These are phyloP conservation scores for Aspergillus affinis DNA, from an alignment of 495 filamentous ascomycete species.

Conservation along the genomic window DNA sequence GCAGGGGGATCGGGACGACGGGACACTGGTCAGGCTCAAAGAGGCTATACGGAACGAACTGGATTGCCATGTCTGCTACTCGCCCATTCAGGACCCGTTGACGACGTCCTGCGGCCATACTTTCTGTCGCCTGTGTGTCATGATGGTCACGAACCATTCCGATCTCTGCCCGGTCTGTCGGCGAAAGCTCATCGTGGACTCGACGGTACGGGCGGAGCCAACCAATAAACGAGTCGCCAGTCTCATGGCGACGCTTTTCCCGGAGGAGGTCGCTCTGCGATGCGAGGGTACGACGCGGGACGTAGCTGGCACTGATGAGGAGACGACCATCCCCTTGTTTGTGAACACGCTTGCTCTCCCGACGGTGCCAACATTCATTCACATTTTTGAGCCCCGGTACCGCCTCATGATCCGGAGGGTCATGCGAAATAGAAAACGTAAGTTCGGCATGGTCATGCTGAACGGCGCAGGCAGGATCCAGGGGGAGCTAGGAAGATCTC, in stretches of 20 bases:
- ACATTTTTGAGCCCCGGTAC: slow-evolving; percentile 91
- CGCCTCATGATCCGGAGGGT: slow-evolving; percentile 82
- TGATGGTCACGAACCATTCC: slow-evolving; percentile 71
- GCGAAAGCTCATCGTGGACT: slow-evolving; percentile 59
- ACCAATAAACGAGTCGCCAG: slow-evolving; percentile 61
- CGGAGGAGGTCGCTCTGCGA: slow-evolving; percentile 60
- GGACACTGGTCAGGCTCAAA: slow-evolving; percentile 51
- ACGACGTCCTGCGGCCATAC: slow-evolving; percentile 89
- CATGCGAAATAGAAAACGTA: slow-evolving; percentile 63
- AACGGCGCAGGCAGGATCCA: slow-evolving; percentile 56
- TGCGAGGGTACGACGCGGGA: slow-evolving; percentile 53
- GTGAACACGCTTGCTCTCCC: slow-evolving; percentile 81
- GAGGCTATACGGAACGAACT: slow-evolving; percentile 64
- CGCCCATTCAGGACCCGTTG: slow-evolving; percentile 72
- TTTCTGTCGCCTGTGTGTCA: slow-evolving; percentile 77
- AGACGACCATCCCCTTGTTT: slow-evolving; percentile 70
- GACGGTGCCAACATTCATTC: slow-evolving; percentile 77
- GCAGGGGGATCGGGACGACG: slow-evolving; percentile 37
- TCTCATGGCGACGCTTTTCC: slow-evolving; percentile 63
- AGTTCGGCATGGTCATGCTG: slow-evolving; percentile 82
- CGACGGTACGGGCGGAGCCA: slow-evolving; percentile 51
- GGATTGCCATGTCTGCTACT: slow-evolving; percentile 87
- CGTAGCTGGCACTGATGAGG: slow-evolving; percentile 45
- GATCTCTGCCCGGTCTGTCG: slow-evolving; percentile 79
- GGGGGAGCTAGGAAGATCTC: slow-evolving; percentile 54